Base-by-base conservation (phyloP, 148 eudicot species). In the Persicaria tinctoria region DNA sequence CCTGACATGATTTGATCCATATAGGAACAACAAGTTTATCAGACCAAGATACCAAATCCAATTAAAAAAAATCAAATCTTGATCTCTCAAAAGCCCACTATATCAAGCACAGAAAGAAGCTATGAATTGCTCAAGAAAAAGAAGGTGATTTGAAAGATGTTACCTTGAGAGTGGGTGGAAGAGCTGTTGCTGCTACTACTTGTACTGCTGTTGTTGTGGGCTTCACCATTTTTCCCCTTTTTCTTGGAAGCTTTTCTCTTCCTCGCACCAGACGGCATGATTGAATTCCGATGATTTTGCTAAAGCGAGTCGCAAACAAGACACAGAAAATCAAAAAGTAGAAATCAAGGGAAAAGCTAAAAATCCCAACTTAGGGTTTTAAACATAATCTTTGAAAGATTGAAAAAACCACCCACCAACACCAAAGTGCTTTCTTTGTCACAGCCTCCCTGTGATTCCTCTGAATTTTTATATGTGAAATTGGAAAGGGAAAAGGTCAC, bases 231-330 rank as follows among this genome's bases (percentile, higher is more conserved):
- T 46, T 69, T 69, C 18, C n/a, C n/a, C 73, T 69, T 69, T 47
- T 69, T 69, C 73, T 69, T 69, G 51, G 49, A n/a, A 69, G 73
- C 73, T 8, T 69, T 69, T 69, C 73, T 69, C 73, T 69, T 69
- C 73, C 73, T 45, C 46, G 73, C 73, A 69, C 73, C 73, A 17
- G 73, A 69, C 27, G 73, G 73, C 73, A 69, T 69, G 73, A 69
- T 69, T 69, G 27, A 45, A 8, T 48, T 13, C 50, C 16, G 73
- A 69, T 69, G 41, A 32, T 32, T 32, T 62, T 62, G 45, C 68
- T 62, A 13, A 23, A 8, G 68, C 17, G 63, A 32, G 63, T 57
- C 63, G 63, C 63, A 57, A 18, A 57, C 6, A 55, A 16, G 5
- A 55, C 59, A 16, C 59, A 16, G 41, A 32, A 55, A 55, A 55